Percentiles rank a stretch among this genome's conserved stretches.
Evolutionary conservation across 371 early-diverging fungal species (phyloP).

Genomic region (Gilbertella persicaria): DNA sequence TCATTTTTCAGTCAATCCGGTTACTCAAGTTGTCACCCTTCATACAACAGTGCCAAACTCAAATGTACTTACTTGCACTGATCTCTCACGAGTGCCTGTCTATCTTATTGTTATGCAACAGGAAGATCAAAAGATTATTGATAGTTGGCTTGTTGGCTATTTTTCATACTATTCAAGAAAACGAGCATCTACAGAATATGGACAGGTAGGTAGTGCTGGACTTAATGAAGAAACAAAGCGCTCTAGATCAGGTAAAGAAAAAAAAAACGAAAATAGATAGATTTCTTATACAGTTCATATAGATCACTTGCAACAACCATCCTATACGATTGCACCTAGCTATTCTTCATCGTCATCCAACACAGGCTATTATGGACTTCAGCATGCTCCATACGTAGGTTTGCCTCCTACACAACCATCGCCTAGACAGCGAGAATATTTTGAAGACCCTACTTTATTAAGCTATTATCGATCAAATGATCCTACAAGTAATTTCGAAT

Average conservation of each 20-base stretch:
- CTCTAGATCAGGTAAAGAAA: neutral
- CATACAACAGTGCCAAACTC: constrained; percentile 14
- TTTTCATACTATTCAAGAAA: constrained; percentile 15
- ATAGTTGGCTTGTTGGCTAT: constrained; percentile 20
- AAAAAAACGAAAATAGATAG: neutral
- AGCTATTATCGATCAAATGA: neutral
- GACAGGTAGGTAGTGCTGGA: neutral
- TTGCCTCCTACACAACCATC: constrained; percentile 18
- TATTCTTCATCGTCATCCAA: neutral
- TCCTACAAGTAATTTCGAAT: neutral
- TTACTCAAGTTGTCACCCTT: constrained; percentile 18
- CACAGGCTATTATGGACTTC: constrained; percentile 2
- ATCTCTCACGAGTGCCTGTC: constrained; percentile 15
- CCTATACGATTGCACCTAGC: neutral
- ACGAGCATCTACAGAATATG: constrained; percentile 6
- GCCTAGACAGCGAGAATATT: constrained; percentile 17
- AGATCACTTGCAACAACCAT: neutral
- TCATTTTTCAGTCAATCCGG: constrained; percentile 17
- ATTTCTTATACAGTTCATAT: neutral
- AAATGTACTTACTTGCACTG: neutral
- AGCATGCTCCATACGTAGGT: constrained; percentile 17
- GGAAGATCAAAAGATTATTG: constrained; percentile 6
- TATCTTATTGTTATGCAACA: constrained; percentile 15
- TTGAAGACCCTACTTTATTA: constrained; percentile 3
- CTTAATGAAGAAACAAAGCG: neutral